Base-by-base conservation (phyloP, 2,329 filamentous ascomycete genomes). In the Penicillium janthinellum region DNA sequence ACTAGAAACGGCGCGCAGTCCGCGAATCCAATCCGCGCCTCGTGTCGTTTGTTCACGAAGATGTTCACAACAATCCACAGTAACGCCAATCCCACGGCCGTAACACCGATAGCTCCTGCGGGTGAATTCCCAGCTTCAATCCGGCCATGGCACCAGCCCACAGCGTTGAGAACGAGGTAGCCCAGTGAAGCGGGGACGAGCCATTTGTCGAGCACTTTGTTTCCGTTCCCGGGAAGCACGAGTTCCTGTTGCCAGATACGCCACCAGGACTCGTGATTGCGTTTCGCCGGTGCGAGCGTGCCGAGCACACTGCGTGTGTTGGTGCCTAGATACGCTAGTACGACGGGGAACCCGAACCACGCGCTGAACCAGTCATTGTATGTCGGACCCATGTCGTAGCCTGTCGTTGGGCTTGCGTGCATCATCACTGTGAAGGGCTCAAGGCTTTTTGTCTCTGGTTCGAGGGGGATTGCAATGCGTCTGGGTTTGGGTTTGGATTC, bases 351-450 rank as follows among this genome's bases (percentile, higher is more conserved):
- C 6, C 88, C 88, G 44, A 92, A 85, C 62, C 86, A 83, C 20
- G 80, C 78, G 15, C 84, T 85, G 77, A 93, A 91, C 88, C 90
- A 92, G 25, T 74, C 73, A 63, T 88, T 85, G 68, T 84, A 87
- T 31, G 73, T 58, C 2, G 77, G 67, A 3, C 86, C 86, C 86
- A 92, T 89, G 53, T 86, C 81, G 70, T 86, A 89, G 1, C 82
- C 88, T 11, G 74, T 74, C 1, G 85, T 84, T 0, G 80, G 73
- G 69, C 86, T 89, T 54, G 78, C 75, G 65, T 90, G 84, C 68
- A 92, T 82, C 44, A 80, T 77, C 56, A 91, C 75, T 3, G 82
- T 75, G 1, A 88, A 68, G 28, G 73, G 74, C 0, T 80, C 73
- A 2, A 89, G 75, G 0, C 65, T 70, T 1, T 75, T 70, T 0